phyloP scores from a whole-genome alignment of 192 early-diverging fungal genomes.

The Rhizophlyctis rosea region DNA sequence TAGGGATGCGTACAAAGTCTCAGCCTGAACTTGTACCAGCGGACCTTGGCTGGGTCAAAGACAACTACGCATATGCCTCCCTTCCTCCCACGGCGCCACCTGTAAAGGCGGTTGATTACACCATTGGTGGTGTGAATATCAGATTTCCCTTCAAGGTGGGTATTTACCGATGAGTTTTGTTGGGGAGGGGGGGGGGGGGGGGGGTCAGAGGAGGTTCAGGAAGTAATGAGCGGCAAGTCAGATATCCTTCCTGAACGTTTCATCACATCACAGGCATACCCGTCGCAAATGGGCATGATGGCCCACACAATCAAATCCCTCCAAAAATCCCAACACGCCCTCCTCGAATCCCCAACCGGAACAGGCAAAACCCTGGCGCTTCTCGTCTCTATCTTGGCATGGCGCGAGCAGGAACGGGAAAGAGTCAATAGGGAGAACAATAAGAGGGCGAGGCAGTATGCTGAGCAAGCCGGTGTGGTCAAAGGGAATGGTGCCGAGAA shows the following conservation, averaged over 20 bases:
- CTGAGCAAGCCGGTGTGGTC: no score
- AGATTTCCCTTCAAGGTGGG: background rate
- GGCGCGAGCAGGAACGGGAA: slow-evolving; percentile 19
- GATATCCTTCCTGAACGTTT: background rate
- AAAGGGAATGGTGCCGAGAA: background rate
- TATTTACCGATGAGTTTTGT: background rate
- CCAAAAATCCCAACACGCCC: slow-evolving; percentile 7
- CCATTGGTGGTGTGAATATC: background rate
- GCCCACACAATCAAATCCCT: slow-evolving; percentile 1
- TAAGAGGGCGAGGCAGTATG: no score
- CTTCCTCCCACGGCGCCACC: no score
- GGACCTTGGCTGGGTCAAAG: no score
- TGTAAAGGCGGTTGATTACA: background rate
- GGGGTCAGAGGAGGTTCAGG: no score
- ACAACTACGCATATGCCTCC: no score
- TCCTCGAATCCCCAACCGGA: background rate
- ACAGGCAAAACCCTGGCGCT: slow-evolving; percentile 28
- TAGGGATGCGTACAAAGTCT: no score
- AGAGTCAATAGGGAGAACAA: slow-evolving; percentile 1
- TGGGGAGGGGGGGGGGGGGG: no score
- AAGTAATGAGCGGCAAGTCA: no score
- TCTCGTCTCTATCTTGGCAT: slow-evolving; percentile 13
- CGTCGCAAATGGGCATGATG: background rate
- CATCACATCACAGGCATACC: background rate
- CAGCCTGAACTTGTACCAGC: no score